A percentile compares a stretch with the other conserved stretches of the same genome.
phyloP scores from a whole-genome alignment of 2,329 filamentous ascomycete genomes.

The Mariannaea sp. region DNA sequence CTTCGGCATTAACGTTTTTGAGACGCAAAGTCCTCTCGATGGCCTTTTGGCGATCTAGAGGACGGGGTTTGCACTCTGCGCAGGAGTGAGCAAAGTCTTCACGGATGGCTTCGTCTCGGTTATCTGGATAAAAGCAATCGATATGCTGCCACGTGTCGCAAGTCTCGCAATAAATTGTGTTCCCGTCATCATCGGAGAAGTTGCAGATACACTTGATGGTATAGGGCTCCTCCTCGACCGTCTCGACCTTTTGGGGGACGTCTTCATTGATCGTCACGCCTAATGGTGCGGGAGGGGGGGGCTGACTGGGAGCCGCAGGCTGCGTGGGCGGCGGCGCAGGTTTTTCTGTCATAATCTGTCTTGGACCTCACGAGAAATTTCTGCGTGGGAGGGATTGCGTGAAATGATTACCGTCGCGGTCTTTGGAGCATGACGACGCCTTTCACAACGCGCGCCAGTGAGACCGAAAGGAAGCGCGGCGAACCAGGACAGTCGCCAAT shows the following conservation, averaged over 20 bases:
- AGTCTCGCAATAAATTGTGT: constrained; percentile 92
- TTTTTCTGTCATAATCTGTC: constrained; percentile 68
- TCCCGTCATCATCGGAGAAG: constrained; percentile 93
- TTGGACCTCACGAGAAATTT: constrained; percentile 49
- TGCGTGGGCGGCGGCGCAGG: constrained; percentile 58
- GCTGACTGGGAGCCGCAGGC: constrained; percentile 60
- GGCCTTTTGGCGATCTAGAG: constrained; percentile 74
- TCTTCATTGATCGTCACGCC: constrained; percentile 47
- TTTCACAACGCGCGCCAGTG: constrained; percentile 48
- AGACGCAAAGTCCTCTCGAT: constrained; percentile 72
- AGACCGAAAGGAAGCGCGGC: constrained; percentile 29
- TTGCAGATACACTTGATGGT: constrained; percentile 98
- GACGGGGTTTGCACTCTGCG: constrained; percentile 81
- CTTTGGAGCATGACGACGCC: constrained; percentile 65
- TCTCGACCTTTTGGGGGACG: constrained; percentile 54
- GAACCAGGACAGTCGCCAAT: constrained; percentile 22
- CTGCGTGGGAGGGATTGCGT: constrained; percentile 45
- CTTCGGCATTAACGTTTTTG: constrained; percentile 46
- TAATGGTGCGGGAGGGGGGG: constrained; percentile 45
- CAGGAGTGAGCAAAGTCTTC: constrained; percentile 81
- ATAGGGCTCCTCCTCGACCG: constrained; percentile 76
- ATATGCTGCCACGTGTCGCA: constrained; percentile 99
- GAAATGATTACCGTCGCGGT: constrained; percentile 55
- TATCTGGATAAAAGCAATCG: constrained; percentile 86
- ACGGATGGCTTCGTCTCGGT: constrained; percentile 72